Evolutionary conservation across 306 rosid genomes (phyloP).

Genomic region (Cucurbita maxima): DNA sequence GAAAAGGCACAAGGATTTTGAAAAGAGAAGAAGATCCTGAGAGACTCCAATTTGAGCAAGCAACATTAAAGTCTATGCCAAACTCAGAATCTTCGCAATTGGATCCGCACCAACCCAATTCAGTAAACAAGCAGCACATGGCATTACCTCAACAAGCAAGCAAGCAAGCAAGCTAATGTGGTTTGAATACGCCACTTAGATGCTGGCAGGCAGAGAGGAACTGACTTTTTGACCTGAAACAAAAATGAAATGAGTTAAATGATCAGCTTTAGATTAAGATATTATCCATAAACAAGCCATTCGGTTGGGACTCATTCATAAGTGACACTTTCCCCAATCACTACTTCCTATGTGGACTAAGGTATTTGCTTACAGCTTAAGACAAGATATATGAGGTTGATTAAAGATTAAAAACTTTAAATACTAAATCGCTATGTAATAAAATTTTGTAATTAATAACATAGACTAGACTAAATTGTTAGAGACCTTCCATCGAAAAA

Average conservation of each 20-base stretch:
- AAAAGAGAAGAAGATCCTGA: neutral
- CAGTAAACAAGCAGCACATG: neutral
- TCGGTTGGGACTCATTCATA: neutral
- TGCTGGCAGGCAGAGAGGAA: neutral
- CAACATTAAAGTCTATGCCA: neutral
- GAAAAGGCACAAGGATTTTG: neutral
- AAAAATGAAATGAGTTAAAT: neutral
- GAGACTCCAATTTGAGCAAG: neutral
- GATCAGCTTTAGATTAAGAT: neutral
- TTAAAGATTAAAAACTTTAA: no score
- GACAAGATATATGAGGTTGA: no score
- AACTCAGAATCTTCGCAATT: neutral
- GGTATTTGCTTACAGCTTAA: neutral
- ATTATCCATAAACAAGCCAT: neutral
- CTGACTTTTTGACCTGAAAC: neutral
- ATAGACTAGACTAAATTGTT: no score
- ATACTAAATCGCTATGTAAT: no score
- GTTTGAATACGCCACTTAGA: slow-evolving; percentile 2
- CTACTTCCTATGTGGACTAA: neutral
- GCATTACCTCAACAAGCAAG: neutral
- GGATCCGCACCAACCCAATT: slow-evolving; percentile 1
- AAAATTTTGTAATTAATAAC: no score
- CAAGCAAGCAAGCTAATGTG: neutral
- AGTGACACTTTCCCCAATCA: neutral
- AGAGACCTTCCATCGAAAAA: no score